Conservation (phyloP, 2,329 filamentous ascomycete genomes). For the Microsporum audouinii region DNA sequence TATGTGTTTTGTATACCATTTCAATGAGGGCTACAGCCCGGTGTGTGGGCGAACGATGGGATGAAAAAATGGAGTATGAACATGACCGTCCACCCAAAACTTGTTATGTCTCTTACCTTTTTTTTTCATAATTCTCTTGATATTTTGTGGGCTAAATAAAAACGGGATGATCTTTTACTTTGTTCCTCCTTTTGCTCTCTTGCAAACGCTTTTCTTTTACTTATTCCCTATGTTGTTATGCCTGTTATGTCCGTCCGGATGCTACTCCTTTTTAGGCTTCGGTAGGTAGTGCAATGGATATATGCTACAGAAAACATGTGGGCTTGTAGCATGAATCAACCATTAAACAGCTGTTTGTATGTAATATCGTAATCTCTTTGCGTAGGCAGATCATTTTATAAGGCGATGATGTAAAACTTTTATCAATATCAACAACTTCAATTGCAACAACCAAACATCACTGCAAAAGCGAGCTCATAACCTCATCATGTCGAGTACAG, state of each 20-base stretch:
- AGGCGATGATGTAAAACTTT: background rate
- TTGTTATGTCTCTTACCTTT: conserved; percentile 3
- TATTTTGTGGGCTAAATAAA: background rate
- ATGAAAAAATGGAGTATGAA: background rate
- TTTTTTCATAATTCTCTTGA: background rate
- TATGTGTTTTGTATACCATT: conserved; percentile 3
- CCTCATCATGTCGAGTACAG: background rate
- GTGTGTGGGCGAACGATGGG: background rate
- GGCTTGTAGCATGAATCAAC: no score
- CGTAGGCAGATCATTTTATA: no score
- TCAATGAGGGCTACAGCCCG: background rate
- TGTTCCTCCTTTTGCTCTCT: background rate
- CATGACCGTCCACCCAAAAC: background rate
- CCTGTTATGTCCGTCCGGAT: background rate
- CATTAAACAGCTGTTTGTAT: no score
- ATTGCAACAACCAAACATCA: background rate
- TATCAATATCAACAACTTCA: background rate
- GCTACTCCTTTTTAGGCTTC: background rate
- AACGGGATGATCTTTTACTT: conserved; percentile 7
- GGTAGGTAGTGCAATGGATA: conserved; percentile 1
- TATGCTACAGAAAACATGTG: background rate
- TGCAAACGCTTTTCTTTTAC: background rate
- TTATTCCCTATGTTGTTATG: background rate
- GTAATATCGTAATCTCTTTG: no score
- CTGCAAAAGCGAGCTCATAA: background rate